A percentile compares a stretch with the other conserved stretches of the same genome.
These are phyloP conservation scores for Botrytis galanthina DNA, from an alignment of 2,329 filamentous ascomycete species.

Conservation along the genomic window DNA sequence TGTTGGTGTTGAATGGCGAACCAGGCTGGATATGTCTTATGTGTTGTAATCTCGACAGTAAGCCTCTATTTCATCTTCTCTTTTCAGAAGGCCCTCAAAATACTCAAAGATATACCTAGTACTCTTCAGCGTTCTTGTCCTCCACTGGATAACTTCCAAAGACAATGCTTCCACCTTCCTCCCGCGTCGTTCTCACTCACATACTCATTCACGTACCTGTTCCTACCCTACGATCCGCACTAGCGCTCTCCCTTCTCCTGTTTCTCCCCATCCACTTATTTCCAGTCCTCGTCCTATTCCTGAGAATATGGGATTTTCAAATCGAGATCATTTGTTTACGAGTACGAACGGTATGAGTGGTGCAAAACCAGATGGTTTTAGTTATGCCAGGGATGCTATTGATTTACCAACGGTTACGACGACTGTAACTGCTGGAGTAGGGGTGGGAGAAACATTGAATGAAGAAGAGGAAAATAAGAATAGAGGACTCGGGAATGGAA, in stretches of 20 bases:
- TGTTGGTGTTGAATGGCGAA: slow-evolving; percentile 59
- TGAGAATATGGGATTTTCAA: background rate
- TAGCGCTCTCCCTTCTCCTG: background rate
- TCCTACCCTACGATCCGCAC: background rate
- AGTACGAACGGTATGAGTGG: too few relatives aligned
- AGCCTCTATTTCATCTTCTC: slow-evolving; percentile 29
- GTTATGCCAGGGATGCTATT: background rate
- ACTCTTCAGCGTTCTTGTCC: slow-evolving; percentile 58
- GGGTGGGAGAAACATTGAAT: background rate
- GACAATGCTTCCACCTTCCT: slow-evolving; percentile 37
- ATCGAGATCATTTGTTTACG: background rate
- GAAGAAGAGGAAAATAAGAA: background rate
- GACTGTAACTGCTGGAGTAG: background rate
- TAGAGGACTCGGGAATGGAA: background rate
- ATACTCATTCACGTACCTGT: background rate
- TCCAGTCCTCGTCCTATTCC: background rate
- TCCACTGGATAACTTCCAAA: slow-evolving; percentile 56
- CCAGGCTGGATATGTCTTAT: slow-evolving; percentile 65
- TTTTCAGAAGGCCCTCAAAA: background rate
- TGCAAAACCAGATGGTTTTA: background rate
- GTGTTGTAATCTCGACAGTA: slow-evolving; percentile 63
- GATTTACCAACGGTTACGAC: background rate
- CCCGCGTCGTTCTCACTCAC: background rate
- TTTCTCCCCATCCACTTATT: background rate
- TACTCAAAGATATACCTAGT: slow-evolving; percentile 38